Conservation (phyloP, 108 stramenopile genomes). For the Cyclostephanos invisitatus region DNA sequence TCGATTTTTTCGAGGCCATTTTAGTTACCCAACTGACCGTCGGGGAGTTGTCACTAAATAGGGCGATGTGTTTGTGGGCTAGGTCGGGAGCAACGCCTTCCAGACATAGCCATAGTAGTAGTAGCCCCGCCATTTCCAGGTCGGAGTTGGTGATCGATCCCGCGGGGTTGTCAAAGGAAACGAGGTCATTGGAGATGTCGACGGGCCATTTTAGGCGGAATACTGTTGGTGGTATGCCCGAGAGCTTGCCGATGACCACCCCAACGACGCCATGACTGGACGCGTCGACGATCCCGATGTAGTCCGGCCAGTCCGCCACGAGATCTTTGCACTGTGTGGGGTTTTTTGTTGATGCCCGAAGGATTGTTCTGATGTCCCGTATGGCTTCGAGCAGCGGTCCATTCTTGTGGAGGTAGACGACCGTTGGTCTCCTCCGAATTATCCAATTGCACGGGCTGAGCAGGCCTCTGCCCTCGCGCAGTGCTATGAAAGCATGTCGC, state of each 20-base stretch:
- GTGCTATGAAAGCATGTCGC: conserved; percentile 5
- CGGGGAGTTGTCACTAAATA: conserved; percentile 8
- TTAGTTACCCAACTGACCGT: neutral
- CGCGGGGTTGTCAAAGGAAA: conserved; percentile 23
- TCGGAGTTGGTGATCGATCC: conserved; percentile 41
- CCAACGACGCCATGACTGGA: conserved; percentile 28
- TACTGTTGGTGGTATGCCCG: neutral
- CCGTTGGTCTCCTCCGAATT: neutral
- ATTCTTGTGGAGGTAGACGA: neutral
- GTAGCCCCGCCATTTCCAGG: conserved; percentile 33
- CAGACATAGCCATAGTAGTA: conserved; percentile 4
- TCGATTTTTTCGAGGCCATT: conserved; percentile 16
- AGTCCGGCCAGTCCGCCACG: neutral
- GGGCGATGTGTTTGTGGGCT: neutral
- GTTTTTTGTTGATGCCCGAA: neutral
- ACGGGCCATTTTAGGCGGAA: conserved; percentile 22
- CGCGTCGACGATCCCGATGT: neutral
- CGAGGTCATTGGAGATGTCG: conserved; percentile 9
- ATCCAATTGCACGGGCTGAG: neutral
- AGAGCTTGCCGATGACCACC: conserved; percentile 2
- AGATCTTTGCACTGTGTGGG: neutral
- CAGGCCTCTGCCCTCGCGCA: neutral
- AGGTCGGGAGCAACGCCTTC: neutral
- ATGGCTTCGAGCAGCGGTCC: neutral
- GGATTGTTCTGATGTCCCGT: neutral